These are phyloP conservation scores for Pleurotus eryngii DNA, from an alignment of 768 basidiomycete genomes.

Conservation along the genomic window DNA sequence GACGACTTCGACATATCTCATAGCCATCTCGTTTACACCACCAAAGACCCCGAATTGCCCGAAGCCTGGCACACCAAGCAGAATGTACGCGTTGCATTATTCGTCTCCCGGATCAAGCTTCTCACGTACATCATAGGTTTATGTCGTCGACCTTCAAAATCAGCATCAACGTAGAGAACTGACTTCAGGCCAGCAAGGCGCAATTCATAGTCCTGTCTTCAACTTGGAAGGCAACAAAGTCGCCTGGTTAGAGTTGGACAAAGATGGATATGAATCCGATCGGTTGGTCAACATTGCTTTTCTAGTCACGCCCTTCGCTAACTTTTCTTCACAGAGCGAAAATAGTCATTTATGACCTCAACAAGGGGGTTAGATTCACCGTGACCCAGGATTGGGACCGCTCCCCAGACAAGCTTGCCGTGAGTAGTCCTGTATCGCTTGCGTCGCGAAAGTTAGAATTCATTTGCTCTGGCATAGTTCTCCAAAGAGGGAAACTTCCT, in stretches of 20 bases:
- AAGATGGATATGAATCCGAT: constrained; percentile 90
- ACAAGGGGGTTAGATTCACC: constrained; percentile 62
- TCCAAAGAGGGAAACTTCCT: constrained; percentile 65
- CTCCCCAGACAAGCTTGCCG: constrained; percentile 59
- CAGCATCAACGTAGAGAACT: constrained; percentile 54
- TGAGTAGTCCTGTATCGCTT: constrained; percentile 28
- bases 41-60: constrained; percentile 78
- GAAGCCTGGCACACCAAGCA: constrained; percentile 88
- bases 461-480: constrained; percentile 47
- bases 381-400: constrained; percentile 86
- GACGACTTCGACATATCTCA: constrained; percentile 77
- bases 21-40: constrained; percentile 73
- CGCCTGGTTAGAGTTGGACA: constrained; percentile 84
- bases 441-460: not conserved
- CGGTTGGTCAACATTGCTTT: constrained; percentile 35
- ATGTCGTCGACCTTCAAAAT: constrained; percentile 59
- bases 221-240: constrained; percentile 63
- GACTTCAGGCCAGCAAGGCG: constrained; percentile 80
- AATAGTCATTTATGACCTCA: constrained; percentile 76
- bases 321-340: constrained; percentile 47
- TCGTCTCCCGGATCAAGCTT: not conserved
- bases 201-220: constrained; percentile 71
- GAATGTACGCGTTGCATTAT: constrained; percentile 45
- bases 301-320: not conserved
- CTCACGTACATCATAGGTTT: constrained; percentile 45